Percentiles rank a stretch among this genome's conserved stretches.
Evolutionary conservation across 208 protist species (phyloP).

Genomic region (Porcisia deanei): DNA sequence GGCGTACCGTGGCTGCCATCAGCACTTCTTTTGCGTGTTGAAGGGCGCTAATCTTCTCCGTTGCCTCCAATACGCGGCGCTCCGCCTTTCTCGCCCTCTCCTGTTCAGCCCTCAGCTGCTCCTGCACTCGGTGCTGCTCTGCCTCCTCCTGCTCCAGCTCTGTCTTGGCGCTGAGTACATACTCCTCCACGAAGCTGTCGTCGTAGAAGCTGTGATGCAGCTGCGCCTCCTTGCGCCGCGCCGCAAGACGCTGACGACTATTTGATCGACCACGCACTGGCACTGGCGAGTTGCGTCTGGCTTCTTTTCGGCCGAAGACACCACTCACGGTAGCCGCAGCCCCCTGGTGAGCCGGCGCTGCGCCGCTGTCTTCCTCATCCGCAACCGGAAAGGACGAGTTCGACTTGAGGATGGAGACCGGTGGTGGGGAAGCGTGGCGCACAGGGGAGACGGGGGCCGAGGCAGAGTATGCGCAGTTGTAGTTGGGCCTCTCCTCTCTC

Average conservation of each 20-base stretch:
- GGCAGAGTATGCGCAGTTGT: constrained; percentile 47
- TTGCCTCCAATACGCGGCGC: constrained; percentile 40
- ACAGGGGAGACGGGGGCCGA: constrained; percentile 48
- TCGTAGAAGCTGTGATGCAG: constrained; percentile 89
- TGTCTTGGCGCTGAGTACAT: constrained; percentile 55
- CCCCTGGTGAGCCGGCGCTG: constrained; percentile 11
- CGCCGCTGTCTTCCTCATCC: constrained; percentile 25
- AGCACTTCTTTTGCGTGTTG: constrained; percentile 81
- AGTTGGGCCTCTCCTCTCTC: constrained; percentile 81
- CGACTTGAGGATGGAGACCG: constrained; percentile 55
- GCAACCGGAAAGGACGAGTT: constrained; percentile 29
- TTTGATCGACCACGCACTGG: constrained; percentile 59
- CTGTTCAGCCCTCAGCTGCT: constrained; percentile 25
- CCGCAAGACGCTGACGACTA: constrained; percentile 79
- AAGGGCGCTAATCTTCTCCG: constrained; percentile 58
- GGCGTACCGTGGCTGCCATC: constrained; percentile 49
- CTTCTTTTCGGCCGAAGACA: constrained; percentile 3
- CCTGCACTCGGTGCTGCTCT: constrained; percentile 24
- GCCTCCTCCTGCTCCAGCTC: constrained; percentile 45
- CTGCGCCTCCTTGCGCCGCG: constrained; percentile 72
- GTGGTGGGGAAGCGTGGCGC: constrained; percentile 43
- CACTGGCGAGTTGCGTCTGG: constrained; percentile 26
- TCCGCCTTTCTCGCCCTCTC: constrained; percentile 47
- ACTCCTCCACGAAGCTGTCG: constrained; percentile 90
- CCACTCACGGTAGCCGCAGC: constrained; percentile 17